A percentile compares a stretch with the other conserved stretches of the same genome.
These are phyloP conservation scores for Aureobasidium melanogenum DNA, from an alignment of 2,329 filamentous ascomycete genomes.

Conservation along the genomic window DNA sequence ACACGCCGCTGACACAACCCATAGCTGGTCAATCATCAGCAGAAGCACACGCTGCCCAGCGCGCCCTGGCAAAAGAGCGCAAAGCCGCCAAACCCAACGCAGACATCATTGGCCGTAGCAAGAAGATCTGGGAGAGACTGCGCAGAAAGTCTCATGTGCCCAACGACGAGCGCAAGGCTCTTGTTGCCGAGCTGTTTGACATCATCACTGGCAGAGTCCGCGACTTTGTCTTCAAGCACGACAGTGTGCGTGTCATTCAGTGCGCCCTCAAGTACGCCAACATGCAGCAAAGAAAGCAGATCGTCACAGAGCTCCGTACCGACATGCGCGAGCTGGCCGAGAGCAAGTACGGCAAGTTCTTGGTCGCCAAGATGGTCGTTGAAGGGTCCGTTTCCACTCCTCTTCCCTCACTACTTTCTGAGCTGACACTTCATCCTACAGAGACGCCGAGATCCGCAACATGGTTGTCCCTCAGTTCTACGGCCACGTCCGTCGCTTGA, in stretches of 20 bases:
- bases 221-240: constrained; percentile 97
- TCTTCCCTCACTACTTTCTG: neutral
- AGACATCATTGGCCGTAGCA: constrained; percentile 77
- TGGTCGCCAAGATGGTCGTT: constrained; percentile 92
- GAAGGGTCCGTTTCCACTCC: constrained; percentile 44
- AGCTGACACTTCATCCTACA: constrained; percentile 15
- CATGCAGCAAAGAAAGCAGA: constrained; percentile 71
- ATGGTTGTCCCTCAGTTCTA: constrained; percentile 92
- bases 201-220: constrained; percentile 87
- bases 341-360: constrained; percentile 94
- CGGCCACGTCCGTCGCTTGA: constrained; percentile 81
- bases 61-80: constrained; percentile 75
- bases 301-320: constrained; percentile 77
- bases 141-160: constrained; percentile 90
- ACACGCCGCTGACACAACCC: neutral
- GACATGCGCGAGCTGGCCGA: constrained; percentile 79
- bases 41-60: constrained; percentile 91
- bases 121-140: constrained; percentile 94
- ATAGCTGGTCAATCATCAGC: constrained; percentile 51
- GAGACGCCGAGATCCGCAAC: constrained; percentile 77
- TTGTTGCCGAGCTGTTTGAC: constrained; percentile 81
- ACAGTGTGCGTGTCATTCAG: constrained; percentile 92
- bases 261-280: constrained; percentile 95
- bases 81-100: constrained; percentile 90
- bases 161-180: constrained; percentile 73